Conservation (phyloP, 2,329 filamentous ascomycete species). For the Xylaria sp. region DNA sequence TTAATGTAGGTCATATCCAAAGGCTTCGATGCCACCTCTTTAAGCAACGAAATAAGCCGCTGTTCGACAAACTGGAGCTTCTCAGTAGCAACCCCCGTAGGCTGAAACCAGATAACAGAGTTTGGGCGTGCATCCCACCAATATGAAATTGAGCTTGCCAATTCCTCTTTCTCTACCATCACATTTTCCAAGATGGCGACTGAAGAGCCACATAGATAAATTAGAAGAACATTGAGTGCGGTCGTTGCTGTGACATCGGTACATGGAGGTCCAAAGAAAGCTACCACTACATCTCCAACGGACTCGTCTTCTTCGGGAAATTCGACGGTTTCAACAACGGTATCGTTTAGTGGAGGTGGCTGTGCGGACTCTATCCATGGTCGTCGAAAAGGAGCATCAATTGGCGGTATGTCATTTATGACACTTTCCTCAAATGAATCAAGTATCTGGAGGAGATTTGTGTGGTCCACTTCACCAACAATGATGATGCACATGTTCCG, state of each 20-base stretch:
- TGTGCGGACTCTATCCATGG: constrained; percentile 92
- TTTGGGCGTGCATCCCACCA: constrained; percentile 81
- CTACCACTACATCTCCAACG: constrained; percentile 83
- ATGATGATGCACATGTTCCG: constrained; percentile 92
- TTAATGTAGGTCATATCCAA: constrained; percentile 89
- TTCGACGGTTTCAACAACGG: constrained; percentile 77
- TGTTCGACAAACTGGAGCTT: constrained; percentile 85
- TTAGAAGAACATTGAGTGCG: constrained; percentile 79
- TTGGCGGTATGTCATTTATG: constrained; percentile 77
- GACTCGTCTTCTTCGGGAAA: constrained; percentile 98
- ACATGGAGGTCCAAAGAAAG: constrained; percentile 85
- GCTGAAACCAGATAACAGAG: constrained; percentile 82
- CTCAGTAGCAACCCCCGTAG: constrained; percentile 85
- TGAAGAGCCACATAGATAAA: constrained; percentile 91
- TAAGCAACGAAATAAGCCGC: constrained; percentile 81
- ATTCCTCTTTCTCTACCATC: constrained; percentile 89
- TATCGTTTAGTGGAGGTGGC: constrained; percentile 73
- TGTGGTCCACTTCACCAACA: constrained; percentile 88
- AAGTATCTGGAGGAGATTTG: constrained; percentile 78
- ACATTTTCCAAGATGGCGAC: constrained; percentile 90
- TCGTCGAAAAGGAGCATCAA: constrained; percentile 76
- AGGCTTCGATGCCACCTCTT: constrained; percentile 78
- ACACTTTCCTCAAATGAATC: constrained; percentile 90
- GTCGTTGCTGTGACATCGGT: constrained; percentile 70
- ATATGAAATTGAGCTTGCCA: constrained; percentile 84